Evolutionary conservation across 2,329 filamentous ascomycete genomes (phyloP).

Genomic region (Venturia asperata): DNA sequence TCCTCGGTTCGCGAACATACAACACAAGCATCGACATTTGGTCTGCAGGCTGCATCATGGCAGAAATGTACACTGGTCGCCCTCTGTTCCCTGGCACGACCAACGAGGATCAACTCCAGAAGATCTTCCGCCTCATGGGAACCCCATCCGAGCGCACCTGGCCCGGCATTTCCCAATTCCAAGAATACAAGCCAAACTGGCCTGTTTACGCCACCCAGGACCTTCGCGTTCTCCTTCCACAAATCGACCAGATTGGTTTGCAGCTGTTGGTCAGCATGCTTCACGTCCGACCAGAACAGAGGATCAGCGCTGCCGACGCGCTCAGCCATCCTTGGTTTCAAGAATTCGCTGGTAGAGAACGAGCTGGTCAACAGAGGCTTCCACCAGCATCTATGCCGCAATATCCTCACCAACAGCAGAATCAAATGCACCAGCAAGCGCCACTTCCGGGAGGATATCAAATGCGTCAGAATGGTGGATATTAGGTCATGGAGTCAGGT

Average conservation of each 20-base stretch:
- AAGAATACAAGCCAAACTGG: slow-evolving; percentile 96
- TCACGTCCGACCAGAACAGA: slow-evolving; percentile 83
- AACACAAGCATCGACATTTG: slow-evolving; percentile 99
- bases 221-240: slow-evolving; percentile 74
- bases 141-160: slow-evolving; percentile 92
- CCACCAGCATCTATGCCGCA: neutral
- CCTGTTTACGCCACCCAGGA: slow-evolving; percentile 93
- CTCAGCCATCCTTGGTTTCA: slow-evolving; percentile 89
- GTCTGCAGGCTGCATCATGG: slow-evolving; percentile 99
- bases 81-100: slow-evolving; percentile 95
- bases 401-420: slow-evolving; percentile 3
- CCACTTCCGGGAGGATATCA: slow-evolving; percentile 6
- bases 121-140: slow-evolving; percentile 98
- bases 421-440: slow-evolving; percentile 7
- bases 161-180: slow-evolving; percentile 89
- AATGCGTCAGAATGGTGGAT: slow-evolving; percentile 7
- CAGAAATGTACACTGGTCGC: slow-evolving; percentile 95
- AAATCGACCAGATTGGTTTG: slow-evolving; percentile 81
- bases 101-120: slow-evolving; percentile 93
- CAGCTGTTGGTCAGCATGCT: slow-evolving; percentile 87
- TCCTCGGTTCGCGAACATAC: slow-evolving; percentile 89
- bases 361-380: slow-evolving; percentile 4
- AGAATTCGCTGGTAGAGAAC: slow-evolving; percentile 36
- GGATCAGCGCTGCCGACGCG: slow-evolving; percentile 80
- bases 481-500: neutral